A percentile compares a stretch with the other conserved stretches of the same genome.
phyloP scores from a whole-genome alignment of 176 grass and related monocot species.

The Tillandsia fasciculata region DNA sequence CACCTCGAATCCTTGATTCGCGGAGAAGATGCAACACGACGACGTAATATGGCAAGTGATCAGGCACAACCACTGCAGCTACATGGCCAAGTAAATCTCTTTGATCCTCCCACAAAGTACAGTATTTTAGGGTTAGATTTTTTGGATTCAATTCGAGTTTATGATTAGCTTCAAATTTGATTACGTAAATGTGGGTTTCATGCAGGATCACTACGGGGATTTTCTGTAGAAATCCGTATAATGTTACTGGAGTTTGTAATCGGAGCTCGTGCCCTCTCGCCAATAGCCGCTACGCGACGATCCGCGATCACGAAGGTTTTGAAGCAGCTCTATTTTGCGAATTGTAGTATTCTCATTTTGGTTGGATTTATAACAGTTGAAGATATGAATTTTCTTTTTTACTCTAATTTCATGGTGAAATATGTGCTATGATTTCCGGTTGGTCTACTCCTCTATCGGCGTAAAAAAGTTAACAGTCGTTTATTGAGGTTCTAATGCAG shows the following conservation, averaged over 20 bases:
- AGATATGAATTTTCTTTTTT: too few relatives aligned
- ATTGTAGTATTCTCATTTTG: too few relatives aligned
- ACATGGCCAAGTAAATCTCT: conserved; percentile 62
- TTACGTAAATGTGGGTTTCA: neutral
- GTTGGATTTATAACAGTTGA: too few relatives aligned
- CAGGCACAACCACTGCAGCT: conserved; percentile 96
- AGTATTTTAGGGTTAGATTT: too few relatives aligned
- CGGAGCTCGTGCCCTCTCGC: conserved; percentile 89
- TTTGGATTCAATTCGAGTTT: too few relatives aligned
- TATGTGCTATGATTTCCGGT: too few relatives aligned
- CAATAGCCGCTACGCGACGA: conserved; percentile 90
- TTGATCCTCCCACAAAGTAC: too few relatives aligned
- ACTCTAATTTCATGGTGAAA: too few relatives aligned
- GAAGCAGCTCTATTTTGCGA: neutral
- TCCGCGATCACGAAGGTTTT: conserved; percentile 68
- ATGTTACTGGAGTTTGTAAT: conserved; percentile 82
- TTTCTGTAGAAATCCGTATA: conserved; percentile 85
- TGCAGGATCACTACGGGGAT: conserved; percentile 61
- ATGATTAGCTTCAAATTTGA: too few relatives aligned
- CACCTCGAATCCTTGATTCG: neutral
- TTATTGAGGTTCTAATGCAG: too few relatives aligned
- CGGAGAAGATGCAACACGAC: conserved; percentile 27
- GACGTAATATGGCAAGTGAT: conserved; percentile 95
- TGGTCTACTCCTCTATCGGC: too few relatives aligned
- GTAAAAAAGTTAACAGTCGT: too few relatives aligned